Evolutionary conservation across 164 flowering plant species (phyloP).

Genomic region (Magnolia sinica): DNA sequence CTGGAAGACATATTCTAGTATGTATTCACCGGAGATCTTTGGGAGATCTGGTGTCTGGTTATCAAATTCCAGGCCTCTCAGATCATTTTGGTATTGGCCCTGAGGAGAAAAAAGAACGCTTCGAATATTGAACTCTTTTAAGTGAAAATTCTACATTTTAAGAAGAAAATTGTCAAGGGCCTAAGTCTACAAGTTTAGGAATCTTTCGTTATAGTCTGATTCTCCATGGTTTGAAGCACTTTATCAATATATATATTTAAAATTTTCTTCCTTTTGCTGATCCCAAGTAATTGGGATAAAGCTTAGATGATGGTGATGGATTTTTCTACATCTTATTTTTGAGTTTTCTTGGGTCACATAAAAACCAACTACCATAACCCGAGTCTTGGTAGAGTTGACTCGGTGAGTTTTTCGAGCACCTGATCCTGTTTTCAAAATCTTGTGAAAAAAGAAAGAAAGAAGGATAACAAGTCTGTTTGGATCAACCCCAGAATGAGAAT

Average conservation of each 20-base stretch:
- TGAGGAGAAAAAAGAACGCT: slow-evolving; percentile 11
- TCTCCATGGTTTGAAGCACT: neutral
- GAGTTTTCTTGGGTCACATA: neutral
- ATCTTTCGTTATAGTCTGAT: neutral
- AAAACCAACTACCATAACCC: neutral
- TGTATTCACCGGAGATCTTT: slow-evolving; percentile 80
- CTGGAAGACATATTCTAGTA: slow-evolving; percentile 73
- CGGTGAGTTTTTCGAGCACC: neutral
- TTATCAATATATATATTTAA: too few species aligned
- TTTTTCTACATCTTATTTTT: neutral
- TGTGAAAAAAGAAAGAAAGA: neutral
- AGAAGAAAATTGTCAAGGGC: neutral
- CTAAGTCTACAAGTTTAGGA: neutral
- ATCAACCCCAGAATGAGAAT: too few species aligned
- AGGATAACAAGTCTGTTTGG: too few species aligned
- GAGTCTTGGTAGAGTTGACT: neutral
- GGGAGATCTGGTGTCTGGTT: slow-evolving; percentile 47
- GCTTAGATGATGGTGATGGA: neutral
- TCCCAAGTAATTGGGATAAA: neutral
- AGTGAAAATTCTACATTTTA: neutral
- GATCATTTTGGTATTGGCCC: slow-evolving; percentile 95
- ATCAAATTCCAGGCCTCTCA: slow-evolving; percentile 69
- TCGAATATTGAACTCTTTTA: neutral
- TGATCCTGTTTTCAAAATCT: neutral
- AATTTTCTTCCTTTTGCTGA: neutral